These are phyloP conservation scores for Parastagonospora nodorum DNA, from an alignment of 2,329 filamentous ascomycete genomes.

Conservation along the genomic window DNA sequence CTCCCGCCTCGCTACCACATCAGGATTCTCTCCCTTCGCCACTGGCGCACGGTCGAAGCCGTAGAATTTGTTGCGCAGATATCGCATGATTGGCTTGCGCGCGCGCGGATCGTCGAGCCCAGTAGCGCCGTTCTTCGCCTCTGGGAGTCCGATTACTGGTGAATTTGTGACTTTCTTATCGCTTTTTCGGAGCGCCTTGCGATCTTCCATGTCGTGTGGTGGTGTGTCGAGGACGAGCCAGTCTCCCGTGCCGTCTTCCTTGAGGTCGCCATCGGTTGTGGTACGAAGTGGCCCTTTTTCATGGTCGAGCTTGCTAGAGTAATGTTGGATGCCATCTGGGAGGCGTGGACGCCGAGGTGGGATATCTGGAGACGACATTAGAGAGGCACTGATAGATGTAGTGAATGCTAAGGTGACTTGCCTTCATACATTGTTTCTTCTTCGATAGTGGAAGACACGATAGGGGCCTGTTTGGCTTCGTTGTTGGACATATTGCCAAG, in stretches of 20 bases:
- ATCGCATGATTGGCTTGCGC: neutral
- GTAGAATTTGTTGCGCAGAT: slow-evolving; percentile 1
- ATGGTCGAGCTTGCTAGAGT: slow-evolving; percentile 3
- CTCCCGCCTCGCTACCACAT: neutral
- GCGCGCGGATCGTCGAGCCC: slow-evolving; percentile 9
- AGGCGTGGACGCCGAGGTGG: slow-evolving; percentile 1
- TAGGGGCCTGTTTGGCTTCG: too few relatives aligned
- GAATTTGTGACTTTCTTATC: neutral
- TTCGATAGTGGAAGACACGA: too few relatives aligned
- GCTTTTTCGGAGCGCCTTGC: neutral
- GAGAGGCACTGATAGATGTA: neutral
- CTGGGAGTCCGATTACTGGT: slow-evolving; percentile 2
- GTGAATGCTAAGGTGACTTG: neutral
- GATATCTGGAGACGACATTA: neutral
- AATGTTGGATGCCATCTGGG: neutral
- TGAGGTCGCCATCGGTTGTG: slow-evolving; percentile 7
- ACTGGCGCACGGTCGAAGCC: neutral
- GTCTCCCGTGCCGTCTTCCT: slow-evolving; percentile 10
- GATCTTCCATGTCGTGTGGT: neutral
- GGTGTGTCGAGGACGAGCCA: slow-evolving; percentile 12
- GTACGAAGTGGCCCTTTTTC: slow-evolving; percentile 1
- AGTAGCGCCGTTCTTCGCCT: slow-evolving; percentile 15
- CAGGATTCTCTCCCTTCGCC: neutral
- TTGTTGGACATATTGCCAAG: too few relatives aligned
- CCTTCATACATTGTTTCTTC: too few relatives aligned